Percentiles rank a stretch among this genome's conserved stretches.
These are phyloP conservation scores for Blastomyces silverae DNA, from an alignment of 2,329 filamentous ascomycete species.

Conservation along the genomic window DNA sequence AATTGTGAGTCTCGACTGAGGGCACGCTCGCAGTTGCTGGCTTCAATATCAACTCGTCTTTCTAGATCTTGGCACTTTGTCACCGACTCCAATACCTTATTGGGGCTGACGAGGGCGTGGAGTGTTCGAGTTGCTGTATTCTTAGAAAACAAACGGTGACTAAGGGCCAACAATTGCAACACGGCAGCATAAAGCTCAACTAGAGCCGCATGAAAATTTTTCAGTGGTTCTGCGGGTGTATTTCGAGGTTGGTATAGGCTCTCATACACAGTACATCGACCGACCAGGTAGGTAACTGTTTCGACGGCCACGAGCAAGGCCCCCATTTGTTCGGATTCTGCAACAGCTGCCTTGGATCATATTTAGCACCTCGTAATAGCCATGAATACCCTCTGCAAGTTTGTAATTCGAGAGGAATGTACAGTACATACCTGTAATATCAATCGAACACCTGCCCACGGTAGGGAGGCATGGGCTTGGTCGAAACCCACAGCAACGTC, in stretches of 20 bases:
- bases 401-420: neutral
- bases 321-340: slow-evolving; percentile 21
- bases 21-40: slow-evolving; percentile 16
- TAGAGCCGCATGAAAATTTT: neutral
- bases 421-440: slow-evolving; percentile 30
- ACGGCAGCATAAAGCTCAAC: neutral
- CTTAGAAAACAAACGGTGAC: slow-evolving; percentile 10
- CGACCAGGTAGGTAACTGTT: slow-evolving; percentile 18
- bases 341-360: neutral
- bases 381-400: neutral
- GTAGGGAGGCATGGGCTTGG: slow-evolving; percentile 30
- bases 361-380: neutral
- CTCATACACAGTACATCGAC: slow-evolving; percentile 21
- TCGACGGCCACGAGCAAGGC: slow-evolving; percentile 20
- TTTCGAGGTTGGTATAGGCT: slow-evolving; percentile 15
- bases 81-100: slow-evolving; percentile 14
- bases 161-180: slow-evolving; percentile 11
- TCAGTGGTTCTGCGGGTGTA: slow-evolving; percentile 10
- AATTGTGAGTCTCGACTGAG: neutral
- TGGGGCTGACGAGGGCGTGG: slow-evolving; percentile 17
- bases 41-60: slow-evolving; percentile 15
- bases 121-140: slow-evolving; percentile 15
- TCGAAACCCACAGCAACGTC: slow-evolving; percentile 31
- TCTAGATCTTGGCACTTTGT: slow-evolving; percentile 13
- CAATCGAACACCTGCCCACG: slow-evolving; percentile 30